These are phyloP conservation scores for Vicia villosa DNA, from an alignment of 306 rosid genomes.

Conservation along the genomic window DNA sequence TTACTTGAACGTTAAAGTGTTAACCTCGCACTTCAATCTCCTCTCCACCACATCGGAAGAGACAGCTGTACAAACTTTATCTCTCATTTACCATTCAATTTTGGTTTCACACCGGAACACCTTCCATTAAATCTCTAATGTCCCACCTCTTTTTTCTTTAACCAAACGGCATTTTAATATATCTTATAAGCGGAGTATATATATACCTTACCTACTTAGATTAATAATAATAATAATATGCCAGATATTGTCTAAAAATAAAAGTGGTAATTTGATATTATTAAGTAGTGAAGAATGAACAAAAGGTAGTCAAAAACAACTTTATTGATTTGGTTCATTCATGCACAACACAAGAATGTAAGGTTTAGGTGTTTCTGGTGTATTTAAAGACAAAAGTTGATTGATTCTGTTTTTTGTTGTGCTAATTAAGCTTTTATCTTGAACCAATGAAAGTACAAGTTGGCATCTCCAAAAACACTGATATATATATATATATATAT, in stretches of 20 bases:
- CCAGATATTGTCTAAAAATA: background rate
- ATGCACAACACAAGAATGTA: slow-evolving; percentile 32
- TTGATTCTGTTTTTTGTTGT: slow-evolving; percentile 23
- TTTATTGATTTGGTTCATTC: slow-evolving; percentile 41
- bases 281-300: slow-evolving; percentile 18
- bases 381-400: slow-evolving; percentile 36
- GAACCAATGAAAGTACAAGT: slow-evolving; percentile 12
- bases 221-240: background rate
- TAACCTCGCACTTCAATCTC: too few species aligned
- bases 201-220: background rate
- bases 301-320: slow-evolving; percentile 24
- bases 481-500: too few species aligned
- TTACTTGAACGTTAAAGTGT: too few species aligned
- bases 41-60: too few species aligned
- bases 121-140: background rate
- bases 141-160: background rate
- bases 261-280: background rate
- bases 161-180: background rate
- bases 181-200: background rate
- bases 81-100: too few species aligned
- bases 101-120: too few species aligned
- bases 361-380: slow-evolving; percentile 33
- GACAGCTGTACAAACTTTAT: too few species aligned
- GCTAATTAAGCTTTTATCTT: slow-evolving; percentile 30
- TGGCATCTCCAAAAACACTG: background rate